Base-by-base conservation (phyloP, 371 early-diverging fungal species). In the Rhizopus stolonifer region DNA sequence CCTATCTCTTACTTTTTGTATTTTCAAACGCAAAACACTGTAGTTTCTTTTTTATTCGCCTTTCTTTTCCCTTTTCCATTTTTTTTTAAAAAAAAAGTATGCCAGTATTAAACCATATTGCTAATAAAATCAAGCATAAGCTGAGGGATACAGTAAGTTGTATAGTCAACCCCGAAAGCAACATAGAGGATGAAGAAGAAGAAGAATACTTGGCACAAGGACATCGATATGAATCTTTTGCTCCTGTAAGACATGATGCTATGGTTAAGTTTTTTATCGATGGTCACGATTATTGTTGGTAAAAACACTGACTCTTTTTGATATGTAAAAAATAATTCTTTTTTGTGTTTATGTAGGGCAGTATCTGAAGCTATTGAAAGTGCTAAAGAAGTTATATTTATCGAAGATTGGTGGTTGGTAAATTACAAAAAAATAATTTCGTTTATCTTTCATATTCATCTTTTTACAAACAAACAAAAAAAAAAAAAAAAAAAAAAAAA, bases 351-450 rank as follows among this genome's bases (percentile, higher is more conserved):
- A 23, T 21, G 4, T 21, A 76, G 76, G 76, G 87, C 86, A 10
- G 74, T 93, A 10, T 84, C 89, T 2, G 89, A 90, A 53, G 88
- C 90, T 23, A 76, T 95, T 58, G 74, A 82, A 49, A 72, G 73
- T 33, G 94, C 95, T 19, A 80, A 79, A 39, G 77, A 81, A 39
- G 77, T 74, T 44, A 87, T 95, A 40, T 94, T 86, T 61, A 93
- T 95, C 58, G 82, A 80, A 24, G 96, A 92, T 67, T 96, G 97
- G 97, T 95, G 95, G 91, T 71, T 92, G 75, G 85, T 83, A 74
- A 70, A 62, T 58, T 7, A 17, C 11, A 25, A 11, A 32, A 44
- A 14, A 44, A 21, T 17, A 22, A 29, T 34, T 15, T n/a, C 18
- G 24, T 38, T 40, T 24, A 17, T 46, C 5, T 39, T 21, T 23